Evolutionary conservation across 768 basidiomycete species (phyloP).

Genomic region (Austroboletus eburneus): DNA sequence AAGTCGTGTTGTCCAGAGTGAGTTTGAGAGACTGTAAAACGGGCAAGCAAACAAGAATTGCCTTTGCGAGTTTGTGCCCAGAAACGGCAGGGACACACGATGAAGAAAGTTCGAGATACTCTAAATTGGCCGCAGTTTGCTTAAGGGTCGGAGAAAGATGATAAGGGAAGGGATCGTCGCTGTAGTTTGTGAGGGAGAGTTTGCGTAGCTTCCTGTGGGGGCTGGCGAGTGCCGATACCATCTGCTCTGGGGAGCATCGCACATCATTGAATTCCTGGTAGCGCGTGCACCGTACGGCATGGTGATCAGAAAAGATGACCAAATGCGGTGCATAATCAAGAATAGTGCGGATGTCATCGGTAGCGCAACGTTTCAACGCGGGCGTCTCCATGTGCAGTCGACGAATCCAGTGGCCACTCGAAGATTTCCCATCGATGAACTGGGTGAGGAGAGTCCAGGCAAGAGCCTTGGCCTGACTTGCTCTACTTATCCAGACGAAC

Average conservation of each 20-base stretch:
- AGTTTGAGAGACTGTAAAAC: slow-evolving; percentile 65
- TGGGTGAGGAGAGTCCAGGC: slow-evolving; percentile 42
- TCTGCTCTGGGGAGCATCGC: slow-evolving; percentile 48
- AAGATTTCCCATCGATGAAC: slow-evolving; percentile 34
- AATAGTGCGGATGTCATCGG: slow-evolving; percentile 64
- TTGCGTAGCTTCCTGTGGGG: slow-evolving; percentile 50
- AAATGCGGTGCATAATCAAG: slow-evolving; percentile 60
- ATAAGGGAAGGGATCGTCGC: slow-evolving; percentile 53
- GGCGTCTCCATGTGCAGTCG: slow-evolving; percentile 70
- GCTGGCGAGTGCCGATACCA: slow-evolving; percentile 56
- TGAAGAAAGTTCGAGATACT: slow-evolving; percentile 66
- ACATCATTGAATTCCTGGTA: slow-evolving; percentile 43
- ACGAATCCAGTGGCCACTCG: slow-evolving; percentile 50
- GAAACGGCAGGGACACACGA: slow-evolving; percentile 45
- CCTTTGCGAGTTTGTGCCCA: slow-evolving; percentile 19
- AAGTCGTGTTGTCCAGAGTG: slow-evolving; percentile 68
- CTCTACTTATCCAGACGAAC: slow-evolving; percentile 64
- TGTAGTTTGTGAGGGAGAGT: slow-evolving; percentile 72
- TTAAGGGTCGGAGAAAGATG: slow-evolving; percentile 52
- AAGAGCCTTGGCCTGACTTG: slow-evolving; percentile 45
- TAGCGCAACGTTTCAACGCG: slow-evolving; percentile 56
- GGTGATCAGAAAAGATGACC: slow-evolving; percentile 59
- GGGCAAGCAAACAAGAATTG: slow-evolving; percentile 43
- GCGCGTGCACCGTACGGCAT: slow-evolving; percentile 55
- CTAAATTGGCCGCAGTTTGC: slow-evolving; percentile 49